phyloP scores from a whole-genome alignment of 306 rosid species.

The Inga laurina region DNA sequence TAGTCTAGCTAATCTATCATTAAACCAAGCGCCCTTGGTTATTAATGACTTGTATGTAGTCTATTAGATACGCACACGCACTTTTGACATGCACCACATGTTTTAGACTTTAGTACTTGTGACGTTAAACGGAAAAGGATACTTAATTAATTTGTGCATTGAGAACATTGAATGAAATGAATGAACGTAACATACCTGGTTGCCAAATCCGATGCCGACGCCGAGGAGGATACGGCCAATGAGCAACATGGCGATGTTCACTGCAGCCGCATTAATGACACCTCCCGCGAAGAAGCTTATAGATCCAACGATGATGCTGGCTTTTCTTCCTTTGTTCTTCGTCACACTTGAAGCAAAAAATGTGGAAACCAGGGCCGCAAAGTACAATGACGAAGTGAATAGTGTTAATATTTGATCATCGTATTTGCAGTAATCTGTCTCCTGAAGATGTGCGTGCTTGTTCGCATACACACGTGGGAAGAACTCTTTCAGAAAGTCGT shows the following conservation, averaged over 20 bases:
- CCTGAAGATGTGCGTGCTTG: slow-evolving; percentile 63
- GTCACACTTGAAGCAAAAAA: slow-evolving; percentile 53
- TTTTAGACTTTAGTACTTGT: too few species aligned
- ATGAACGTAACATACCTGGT: background rate
- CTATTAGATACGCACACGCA: too few species aligned
- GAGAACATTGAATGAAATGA: background rate
- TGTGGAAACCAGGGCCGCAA: background rate
- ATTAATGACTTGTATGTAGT: too few species aligned
- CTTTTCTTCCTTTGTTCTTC: slow-evolving; percentile 54
- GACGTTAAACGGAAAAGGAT: too few species aligned
- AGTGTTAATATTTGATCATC: slow-evolving; percentile 66
- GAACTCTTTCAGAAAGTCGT: slow-evolving; percentile 75
- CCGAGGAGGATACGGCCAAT: slow-evolving; percentile 1
- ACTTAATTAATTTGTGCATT: too few species aligned
- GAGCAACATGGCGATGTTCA: slow-evolving; percentile 4
- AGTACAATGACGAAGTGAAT: background rate
- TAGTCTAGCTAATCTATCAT: too few species aligned
- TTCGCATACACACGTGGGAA: slow-evolving; percentile 72
- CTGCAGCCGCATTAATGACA: background rate
- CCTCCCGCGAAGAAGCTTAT: slow-evolving; percentile 53
- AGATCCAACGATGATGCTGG: slow-evolving; percentile 66
- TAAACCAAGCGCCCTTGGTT: too few species aligned
- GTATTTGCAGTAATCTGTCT: slow-evolving; percentile 89
- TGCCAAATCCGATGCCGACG: background rate
- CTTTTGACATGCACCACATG: too few species aligned